Evolutionary conservation across 208 protist species (phyloP).

Genomic region (Wallacemonas sp.): DNA sequence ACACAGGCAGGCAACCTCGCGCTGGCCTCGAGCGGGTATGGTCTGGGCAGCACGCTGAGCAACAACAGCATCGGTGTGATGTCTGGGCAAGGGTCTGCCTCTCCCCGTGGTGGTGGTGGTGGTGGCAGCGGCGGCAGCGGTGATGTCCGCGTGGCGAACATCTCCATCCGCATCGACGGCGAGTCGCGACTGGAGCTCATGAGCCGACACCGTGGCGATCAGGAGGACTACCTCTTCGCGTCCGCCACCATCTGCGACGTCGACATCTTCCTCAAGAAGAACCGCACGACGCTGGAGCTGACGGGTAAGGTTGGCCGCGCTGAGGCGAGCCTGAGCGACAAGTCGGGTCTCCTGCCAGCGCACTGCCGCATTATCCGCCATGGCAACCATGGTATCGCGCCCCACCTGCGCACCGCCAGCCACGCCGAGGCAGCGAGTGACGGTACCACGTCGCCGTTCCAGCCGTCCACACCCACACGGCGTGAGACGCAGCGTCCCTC

Average conservation of each 20-base stretch:
- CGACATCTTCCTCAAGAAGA: slow-evolving; percentile 65
- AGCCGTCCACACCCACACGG: slow-evolving; percentile 9
- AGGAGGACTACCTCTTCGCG: slow-evolving; percentile 56
- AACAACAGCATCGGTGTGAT: not conserved
- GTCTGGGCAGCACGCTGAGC: not conserved
- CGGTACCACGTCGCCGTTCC: slow-evolving; percentile 10
- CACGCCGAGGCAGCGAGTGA: not conserved
- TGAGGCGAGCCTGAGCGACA: slow-evolving; percentile 37
- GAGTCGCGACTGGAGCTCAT: slow-evolving; percentile 54
- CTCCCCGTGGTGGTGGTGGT: not conserved
- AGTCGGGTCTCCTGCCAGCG: slow-evolving; percentile 35
- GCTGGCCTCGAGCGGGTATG: slow-evolving; percentile 10
- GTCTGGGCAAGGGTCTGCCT: not conserved
- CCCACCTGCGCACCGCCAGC: slow-evolving; percentile 7
- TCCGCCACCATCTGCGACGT: slow-evolving; percentile 44
- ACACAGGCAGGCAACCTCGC: not conserved
- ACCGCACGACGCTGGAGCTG: slow-evolving; percentile 63
- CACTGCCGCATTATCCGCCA: slow-evolving; percentile 49
- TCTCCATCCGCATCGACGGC: slow-evolving; percentile 63
- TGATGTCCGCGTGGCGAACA: slow-evolving; percentile 39
- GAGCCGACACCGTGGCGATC: slow-evolving; percentile 41
- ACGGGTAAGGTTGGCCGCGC: slow-evolving; percentile 50
- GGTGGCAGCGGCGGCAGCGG: not conserved
- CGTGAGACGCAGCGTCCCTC: slow-evolving; percentile 4
- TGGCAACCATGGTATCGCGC: slow-evolving; percentile 1